These are phyloP conservation scores for Hibiscus mutabilis DNA, from an alignment of 345 rosid species.

Conservation along the genomic window DNA sequence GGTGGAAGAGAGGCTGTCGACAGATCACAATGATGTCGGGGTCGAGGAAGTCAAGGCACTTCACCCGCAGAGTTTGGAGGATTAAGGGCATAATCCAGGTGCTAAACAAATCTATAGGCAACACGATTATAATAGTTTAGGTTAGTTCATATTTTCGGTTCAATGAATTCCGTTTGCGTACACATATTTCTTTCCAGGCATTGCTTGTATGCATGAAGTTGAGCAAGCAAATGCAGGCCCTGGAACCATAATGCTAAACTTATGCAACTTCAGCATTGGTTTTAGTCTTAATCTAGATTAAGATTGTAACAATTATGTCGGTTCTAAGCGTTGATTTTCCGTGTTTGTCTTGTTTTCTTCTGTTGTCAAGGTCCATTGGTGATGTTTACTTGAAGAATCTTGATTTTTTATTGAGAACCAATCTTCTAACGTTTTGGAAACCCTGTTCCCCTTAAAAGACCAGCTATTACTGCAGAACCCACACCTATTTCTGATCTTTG, in stretches of 20 bases:
- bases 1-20: conserved; percentile 76
- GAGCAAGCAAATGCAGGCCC: background rate
- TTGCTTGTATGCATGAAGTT: background rate
- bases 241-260: background rate
- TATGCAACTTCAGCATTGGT: background rate
- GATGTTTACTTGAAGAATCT: too few species aligned
- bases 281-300: too few species aligned
- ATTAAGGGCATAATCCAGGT: conserved; percentile 97
- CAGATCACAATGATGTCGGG: conserved; percentile 93
- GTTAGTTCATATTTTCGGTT: background rate
- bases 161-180: background rate
- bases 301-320: conserved; percentile 4
- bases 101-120: background rate
- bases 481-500: conserved; percentile 87
- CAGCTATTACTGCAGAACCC: conserved; percentile 89
- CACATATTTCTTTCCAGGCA: background rate
- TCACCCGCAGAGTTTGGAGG: conserved; percentile 98
- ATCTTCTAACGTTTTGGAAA: conserved; percentile 63
- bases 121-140: background rate
- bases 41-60: conserved; percentile 90
- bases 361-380: conserved; percentile 97
- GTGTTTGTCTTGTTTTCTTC: conserved; percentile 12
- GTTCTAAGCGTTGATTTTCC: background rate
- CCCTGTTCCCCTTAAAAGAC: conserved; percentile 66
- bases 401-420: too few species aligned